phyloP scores from a whole-genome alignment of 1,284 basidiomycete species.

The Stygiomarasmius scandens region DNA sequence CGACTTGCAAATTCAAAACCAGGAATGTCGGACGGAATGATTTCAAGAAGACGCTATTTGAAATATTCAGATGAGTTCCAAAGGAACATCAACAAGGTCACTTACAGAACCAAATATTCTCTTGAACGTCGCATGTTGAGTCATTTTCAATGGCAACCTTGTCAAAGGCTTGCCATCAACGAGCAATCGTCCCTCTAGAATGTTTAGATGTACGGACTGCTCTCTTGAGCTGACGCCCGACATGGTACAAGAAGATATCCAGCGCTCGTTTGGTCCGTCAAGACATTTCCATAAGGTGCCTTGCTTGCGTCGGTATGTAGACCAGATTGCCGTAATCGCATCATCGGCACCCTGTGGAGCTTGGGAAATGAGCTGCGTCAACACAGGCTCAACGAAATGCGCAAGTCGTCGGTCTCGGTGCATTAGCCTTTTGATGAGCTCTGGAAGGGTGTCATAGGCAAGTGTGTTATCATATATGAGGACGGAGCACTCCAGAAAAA shows the following conservation, averaged over 20 bases:
- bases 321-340: no score
- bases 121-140: constrained; percentile 32
- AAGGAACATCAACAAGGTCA: background rate
- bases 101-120: constrained; percentile 32
- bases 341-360: no score
- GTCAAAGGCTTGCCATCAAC: constrained; percentile 42
- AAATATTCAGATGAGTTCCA: background rate
- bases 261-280: background rate
- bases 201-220: constrained; percentile 37
- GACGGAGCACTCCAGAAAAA: constrained; percentile 37
- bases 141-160: constrained; percentile 36
- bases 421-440: constrained; percentile 21
- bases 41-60: constrained; percentile 35
- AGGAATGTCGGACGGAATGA: constrained; percentile 28
- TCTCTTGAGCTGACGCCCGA: background rate
- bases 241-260: background rate
- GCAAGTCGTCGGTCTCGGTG: constrained; percentile 18
- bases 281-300: no score
- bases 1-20: no score
- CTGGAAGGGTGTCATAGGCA: background rate
- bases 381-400: no score
- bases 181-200: constrained; percentile 43
- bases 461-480: constrained; percentile 30
- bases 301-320: no score
- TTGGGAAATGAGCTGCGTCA: no score